A percentile compares a stretch with the other conserved stretches of the same genome.
phyloP scores from a whole-genome alignment of 1,284 basidiomycete species.

The Apiotrichum akiyoshidainum region DNA sequence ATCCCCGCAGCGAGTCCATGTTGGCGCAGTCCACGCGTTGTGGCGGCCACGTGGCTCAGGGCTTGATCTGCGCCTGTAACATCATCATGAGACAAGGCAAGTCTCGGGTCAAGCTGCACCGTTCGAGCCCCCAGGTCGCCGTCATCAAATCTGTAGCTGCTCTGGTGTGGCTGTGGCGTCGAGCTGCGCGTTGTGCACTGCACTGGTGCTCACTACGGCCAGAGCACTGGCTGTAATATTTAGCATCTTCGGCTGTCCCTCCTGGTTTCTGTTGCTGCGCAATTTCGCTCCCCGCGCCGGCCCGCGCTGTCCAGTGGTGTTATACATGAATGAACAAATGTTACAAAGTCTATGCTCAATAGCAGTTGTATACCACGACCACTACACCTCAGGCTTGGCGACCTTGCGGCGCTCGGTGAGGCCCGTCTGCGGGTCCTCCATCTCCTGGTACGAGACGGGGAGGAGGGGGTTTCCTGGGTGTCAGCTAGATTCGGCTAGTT shows the following conservation, averaged over 20 bases:
- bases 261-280: too few species aligned
- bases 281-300: too few species aligned
- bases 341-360: background rate
- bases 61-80: background rate
- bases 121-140: too few species aligned
- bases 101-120: too few species aligned
- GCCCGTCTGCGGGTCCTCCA: constrained; percentile 51
- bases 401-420: constrained; percentile 49
- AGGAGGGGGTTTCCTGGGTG: constrained; percentile 44
- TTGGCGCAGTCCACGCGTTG: background rate
- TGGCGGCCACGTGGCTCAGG: background rate
- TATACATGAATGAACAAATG: background rate
- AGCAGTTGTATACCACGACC: background rate
- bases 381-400: constrained; percentile 48
- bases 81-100: background rate
- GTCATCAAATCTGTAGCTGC: too few species aligned
- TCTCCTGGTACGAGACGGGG: constrained; percentile 51
- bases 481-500: background rate
- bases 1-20: too few species aligned
- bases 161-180: too few species aligned
- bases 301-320: too few species aligned
- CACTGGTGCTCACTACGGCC: too few species aligned
- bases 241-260: too few species aligned
- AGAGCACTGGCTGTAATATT: too few species aligned
- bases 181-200: too few species aligned